phyloP scores from a whole-genome alignment of 441 rosid genomes.

The Metrosideros polymorpha region DNA sequence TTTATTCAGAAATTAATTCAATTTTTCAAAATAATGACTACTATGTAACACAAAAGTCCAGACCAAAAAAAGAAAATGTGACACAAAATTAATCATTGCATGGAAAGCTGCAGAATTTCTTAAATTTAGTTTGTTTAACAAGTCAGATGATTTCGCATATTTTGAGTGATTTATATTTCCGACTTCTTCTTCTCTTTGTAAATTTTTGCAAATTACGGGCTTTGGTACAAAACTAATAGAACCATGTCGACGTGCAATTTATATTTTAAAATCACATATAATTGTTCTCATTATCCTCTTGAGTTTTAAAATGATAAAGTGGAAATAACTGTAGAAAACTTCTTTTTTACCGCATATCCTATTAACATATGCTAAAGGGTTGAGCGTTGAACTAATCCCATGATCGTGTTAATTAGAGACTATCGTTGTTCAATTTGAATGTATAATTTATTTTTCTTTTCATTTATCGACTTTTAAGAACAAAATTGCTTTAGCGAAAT shows the following conservation, averaged over 20 bases:
- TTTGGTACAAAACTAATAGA: background rate
- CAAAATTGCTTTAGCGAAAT: background rate
- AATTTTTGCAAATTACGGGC: too few relatives aligned
- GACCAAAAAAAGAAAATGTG: too few relatives aligned
- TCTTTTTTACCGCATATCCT: background rate
- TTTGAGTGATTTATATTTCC: background rate
- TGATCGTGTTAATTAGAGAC: background rate
- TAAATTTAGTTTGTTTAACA: background rate
- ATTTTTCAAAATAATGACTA: background rate
- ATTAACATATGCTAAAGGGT: background rate
- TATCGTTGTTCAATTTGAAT: background rate
- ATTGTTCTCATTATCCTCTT: background rate
- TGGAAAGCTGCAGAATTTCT: background rate
- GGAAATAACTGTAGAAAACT: background rate
- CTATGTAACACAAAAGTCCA: background rate
- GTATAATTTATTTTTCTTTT: background rate
- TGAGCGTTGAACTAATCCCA: background rate
- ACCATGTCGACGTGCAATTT: background rate
- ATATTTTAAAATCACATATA: background rate
- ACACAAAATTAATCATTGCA: background rate
- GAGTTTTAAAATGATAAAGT: background rate
- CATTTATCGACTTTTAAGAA: background rate
- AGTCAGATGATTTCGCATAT: background rate
- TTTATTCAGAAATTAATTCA: background rate
- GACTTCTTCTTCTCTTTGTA: background rate